phyloP scores from a whole-genome alignment of 164 flowering plant species.

The Cinnamomum chago region DNA sequence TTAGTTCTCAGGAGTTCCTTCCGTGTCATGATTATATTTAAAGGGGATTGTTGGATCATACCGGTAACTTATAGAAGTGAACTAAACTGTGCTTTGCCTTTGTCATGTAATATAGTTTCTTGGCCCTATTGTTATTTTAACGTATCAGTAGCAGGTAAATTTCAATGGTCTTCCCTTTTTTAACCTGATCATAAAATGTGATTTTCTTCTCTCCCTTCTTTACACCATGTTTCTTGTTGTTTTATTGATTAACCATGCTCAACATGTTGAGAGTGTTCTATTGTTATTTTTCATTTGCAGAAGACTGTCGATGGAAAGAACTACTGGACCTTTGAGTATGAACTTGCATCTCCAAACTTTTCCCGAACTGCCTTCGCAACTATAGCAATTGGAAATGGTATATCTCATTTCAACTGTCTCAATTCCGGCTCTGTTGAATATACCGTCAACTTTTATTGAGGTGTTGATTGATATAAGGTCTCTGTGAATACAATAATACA shows the following conservation, averaged over 20 bases:
- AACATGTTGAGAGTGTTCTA: not conserved
- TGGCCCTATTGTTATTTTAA: too few species aligned
- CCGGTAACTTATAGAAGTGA: too few species aligned
- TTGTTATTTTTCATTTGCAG: conserved; percentile 12
- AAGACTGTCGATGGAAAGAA: conserved; percentile 53
- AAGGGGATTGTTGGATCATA: too few species aligned
- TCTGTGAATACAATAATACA: too few species aligned
- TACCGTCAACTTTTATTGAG: not conserved
- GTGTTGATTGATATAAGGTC: not conserved
- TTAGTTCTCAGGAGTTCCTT: too few species aligned
- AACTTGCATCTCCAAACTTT: conserved; percentile 55
- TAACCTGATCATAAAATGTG: not conserved
- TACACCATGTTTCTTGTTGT: not conserved
- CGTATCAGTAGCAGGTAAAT: too few species aligned
- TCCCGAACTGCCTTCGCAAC: conserved; percentile 66
- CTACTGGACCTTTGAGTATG: conserved; percentile 76
- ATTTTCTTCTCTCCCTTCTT: not conserved
- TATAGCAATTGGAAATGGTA: conserved; percentile 77
- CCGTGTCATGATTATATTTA: too few species aligned
- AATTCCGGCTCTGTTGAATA: not conserved
- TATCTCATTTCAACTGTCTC: conserved; percentile 4
- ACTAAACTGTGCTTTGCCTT: too few species aligned
- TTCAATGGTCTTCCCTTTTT: too few species aligned
- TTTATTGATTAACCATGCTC: not conserved
- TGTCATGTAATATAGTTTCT: too few species aligned